These are phyloP conservation scores for Colletotrichum australisinense DNA, from an alignment of 2,329 filamentous ascomycete species.

Conservation along the genomic window DNA sequence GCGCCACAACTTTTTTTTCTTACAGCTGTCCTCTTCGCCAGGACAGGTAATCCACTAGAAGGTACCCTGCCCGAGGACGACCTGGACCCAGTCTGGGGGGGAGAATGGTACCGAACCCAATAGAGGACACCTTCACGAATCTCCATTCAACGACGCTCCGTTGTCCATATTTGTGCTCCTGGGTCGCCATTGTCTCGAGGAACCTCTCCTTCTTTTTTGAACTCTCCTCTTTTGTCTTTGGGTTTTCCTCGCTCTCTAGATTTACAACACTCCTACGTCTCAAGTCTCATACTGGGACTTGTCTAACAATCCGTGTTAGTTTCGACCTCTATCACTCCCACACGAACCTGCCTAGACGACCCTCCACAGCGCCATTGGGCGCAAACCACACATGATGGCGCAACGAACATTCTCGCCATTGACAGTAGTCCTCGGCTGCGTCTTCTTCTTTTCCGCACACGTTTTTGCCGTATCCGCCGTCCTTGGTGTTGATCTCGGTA, in stretches of 20 bases:
- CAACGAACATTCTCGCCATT: conserved; percentile 48
- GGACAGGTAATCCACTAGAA: conserved; percentile 28
- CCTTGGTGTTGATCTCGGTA: conserved; percentile 92
- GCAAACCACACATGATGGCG: conserved; percentile 44
- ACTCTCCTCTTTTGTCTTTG: conserved; percentile 4
- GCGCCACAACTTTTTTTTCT: conserved; percentile 29
- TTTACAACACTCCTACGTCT: background rate
- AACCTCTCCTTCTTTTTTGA: background rate
- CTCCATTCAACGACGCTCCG: conserved; percentile 19
- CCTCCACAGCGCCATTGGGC: conserved; percentile 34
- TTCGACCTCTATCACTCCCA: conserved; percentile 12
- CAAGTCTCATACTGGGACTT: conserved; percentile 25
- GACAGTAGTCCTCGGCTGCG: conserved; percentile 51
- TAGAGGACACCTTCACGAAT: conserved; percentile 35
- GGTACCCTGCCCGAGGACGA: conserved; percentile 22
- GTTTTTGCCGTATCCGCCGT: conserved; percentile 76
- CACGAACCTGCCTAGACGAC: background rate
- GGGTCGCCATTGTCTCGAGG: conserved; percentile 11
- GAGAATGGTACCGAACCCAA: conserved; percentile 27
- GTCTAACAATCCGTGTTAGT: conserved; percentile 16
- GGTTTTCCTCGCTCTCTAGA: background rate
- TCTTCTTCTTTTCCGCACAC: conserved; percentile 58
- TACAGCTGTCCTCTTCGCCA: conserved; percentile 36
- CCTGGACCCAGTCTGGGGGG: conserved; percentile 20
- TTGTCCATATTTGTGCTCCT: conserved; percentile 24